phyloP scores from a whole-genome alignment of 495 filamentous ascomycete species.

The Lepraria neglecta region DNA sequence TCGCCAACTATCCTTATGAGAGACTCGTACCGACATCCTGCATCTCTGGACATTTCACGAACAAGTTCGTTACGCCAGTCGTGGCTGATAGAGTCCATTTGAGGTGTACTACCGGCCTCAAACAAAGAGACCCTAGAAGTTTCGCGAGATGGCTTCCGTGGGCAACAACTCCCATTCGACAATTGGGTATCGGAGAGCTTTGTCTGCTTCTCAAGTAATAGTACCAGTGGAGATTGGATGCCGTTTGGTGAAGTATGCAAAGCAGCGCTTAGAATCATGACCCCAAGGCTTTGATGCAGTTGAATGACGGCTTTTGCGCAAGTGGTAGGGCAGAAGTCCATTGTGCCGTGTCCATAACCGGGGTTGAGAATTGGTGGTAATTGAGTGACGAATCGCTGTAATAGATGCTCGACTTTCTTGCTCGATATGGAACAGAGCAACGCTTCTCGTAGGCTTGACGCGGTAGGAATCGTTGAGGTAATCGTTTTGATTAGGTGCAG shows the following conservation, averaged over 20 bases:
- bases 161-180: constrained; percentile 1
- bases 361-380: not conserved
- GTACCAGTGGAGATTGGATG: constrained; percentile 15
- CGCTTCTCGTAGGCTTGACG: not conserved
- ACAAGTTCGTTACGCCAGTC: constrained; percentile 44
- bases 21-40: constrained; percentile 34
- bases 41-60: constrained; percentile 34
- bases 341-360: not conserved
- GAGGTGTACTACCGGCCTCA: constrained; percentile 23
- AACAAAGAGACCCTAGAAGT: constrained; percentile 19
- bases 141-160: not conserved
- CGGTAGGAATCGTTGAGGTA: not conserved
- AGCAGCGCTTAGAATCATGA: constrained; percentile 27
- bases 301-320: constrained; percentile 5
- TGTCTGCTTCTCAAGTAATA: constrained; percentile 16
- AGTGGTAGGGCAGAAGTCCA: constrained; percentile 12
- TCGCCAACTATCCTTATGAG: constrained; percentile 45
- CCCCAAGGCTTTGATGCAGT: constrained; percentile 15
- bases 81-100: constrained; percentile 23
- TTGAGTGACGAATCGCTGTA: constrained; percentile 9
- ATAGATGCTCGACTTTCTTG: not conserved
- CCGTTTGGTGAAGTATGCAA: constrained; percentile 25
- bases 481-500: constrained; percentile 8
- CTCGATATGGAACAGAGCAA: constrained; percentile 2
- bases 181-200: not conserved